These are phyloP conservation scores for Dacryopinax primogenitus DNA, from an alignment of 768 basidiomycete species.

Conservation along the genomic window DNA sequence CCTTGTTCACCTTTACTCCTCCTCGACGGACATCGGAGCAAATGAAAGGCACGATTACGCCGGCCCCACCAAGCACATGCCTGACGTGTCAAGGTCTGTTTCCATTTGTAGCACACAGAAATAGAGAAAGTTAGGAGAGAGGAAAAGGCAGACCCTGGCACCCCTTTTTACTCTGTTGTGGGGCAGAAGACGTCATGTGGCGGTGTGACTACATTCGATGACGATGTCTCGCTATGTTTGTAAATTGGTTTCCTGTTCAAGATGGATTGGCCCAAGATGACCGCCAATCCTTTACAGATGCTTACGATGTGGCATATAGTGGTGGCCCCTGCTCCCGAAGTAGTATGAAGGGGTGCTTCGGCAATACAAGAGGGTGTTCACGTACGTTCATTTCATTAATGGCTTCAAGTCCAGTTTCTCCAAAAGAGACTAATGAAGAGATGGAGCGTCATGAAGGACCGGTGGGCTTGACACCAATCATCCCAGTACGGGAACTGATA, in stretches of 20 bases:
- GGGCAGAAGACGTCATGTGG: not conserved
- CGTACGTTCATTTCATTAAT: not conserved
- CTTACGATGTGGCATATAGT: not conserved
- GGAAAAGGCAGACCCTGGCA: not conserved
- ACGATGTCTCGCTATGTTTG: conserved; percentile 4
- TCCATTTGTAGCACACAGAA: not conserved
- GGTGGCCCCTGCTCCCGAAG: not conserved
- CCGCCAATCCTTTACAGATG: not conserved
- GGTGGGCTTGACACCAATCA: too few species aligned
- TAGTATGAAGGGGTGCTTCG: not conserved
- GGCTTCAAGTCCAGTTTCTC: not conserved
- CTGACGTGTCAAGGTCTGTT: not conserved
- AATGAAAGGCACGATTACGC: not conserved
- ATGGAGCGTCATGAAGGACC: too few species aligned
- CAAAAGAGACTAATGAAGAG: too few species aligned
- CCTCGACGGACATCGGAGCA: not conserved
- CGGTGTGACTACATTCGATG: not conserved
- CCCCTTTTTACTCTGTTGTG: not conserved
- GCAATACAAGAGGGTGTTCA: too few species aligned
- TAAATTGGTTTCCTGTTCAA: not conserved
- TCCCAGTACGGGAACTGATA: too few species aligned
- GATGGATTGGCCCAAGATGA: not conserved
- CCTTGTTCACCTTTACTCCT: not conserved
- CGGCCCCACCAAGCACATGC: conserved; percentile 2
- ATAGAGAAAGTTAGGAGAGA: not conserved